Evolutionary conservation across 192 early-diverging fungal genomes (phyloP), one percentile per base, ranked within the genome.

Genomic region (Ramicandelaber brevisporus): DNA sequence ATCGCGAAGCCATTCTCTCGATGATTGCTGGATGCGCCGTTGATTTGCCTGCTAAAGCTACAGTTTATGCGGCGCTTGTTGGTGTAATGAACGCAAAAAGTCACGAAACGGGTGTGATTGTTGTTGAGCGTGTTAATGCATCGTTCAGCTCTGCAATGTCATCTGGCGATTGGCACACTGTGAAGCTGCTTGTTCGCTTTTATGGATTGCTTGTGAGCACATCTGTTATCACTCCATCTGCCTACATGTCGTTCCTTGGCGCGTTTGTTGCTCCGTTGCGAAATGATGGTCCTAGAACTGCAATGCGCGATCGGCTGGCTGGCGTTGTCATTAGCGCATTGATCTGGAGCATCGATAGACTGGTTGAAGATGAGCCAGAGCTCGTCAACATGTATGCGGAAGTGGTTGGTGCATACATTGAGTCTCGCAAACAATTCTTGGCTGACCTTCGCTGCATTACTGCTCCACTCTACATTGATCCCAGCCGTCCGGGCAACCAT

Each of bases 21-120:
- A 21, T 47, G 43, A 25, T 26, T 39, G 20, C 38, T 54, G 17
- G 38, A 6, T 37, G 20, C 5, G 3, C 9, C 22, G 16, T 12
- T 5, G 16, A 56, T 35, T 42, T 53, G 20, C 47, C 47, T 9
- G 43, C 44, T 43, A 47, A 50, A 14, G 40, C 42, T n/a, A 42
- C 46, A 4, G 43, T 46, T 21, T 97, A 82, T 36, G 78, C 70
- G 29, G 73, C 78, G 14, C 50, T 92, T 15, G 63, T 68, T 12
- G 83, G 78, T 17, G 44, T 97, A 12, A 42, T 97, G 16, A 92
- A 92, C 34, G 65, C 66, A 3, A 61, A 64, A 34, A 66, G 68
- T 35, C 40, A 44, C 30, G 66, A 64, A 13, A 61, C 69, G 1
- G 78, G 64, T 16, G 52, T 34, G 2, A 59, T 55, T 14, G 52